These are phyloP conservation scores for Vanrija sp. DNA, from an alignment of 1,284 basidiomycete species.

Conservation along the genomic window DNA sequence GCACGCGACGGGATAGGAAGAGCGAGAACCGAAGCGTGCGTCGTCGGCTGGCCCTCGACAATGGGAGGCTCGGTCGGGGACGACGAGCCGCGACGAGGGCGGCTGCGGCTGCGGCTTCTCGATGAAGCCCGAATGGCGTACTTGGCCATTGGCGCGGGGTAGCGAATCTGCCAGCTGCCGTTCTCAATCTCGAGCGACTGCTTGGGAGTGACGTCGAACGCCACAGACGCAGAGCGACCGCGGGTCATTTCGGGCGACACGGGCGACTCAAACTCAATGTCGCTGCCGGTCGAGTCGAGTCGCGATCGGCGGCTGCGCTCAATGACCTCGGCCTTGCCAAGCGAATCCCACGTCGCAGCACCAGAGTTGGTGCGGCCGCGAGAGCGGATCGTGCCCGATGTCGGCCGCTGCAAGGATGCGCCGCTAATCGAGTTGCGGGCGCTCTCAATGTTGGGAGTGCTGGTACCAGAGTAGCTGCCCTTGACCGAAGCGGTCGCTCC, in stretches of 20 bases:
- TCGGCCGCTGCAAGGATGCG: neutral
- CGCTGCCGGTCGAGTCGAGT: constrained; percentile 1
- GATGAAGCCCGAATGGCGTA: neutral
- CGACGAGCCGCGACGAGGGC: constrained; percentile 6
- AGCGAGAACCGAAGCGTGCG: constrained; percentile 6
- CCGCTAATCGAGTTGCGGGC: too few species aligned
- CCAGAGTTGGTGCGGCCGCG: constrained; percentile 26
- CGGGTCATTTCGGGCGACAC: neutral
- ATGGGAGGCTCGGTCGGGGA: neutral
- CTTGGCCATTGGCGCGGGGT: constrained; percentile 5
- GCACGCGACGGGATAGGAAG: constrained; percentile 15
- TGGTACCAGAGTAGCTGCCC: constrained; percentile 1
- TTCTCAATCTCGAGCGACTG: constrained; percentile 34
- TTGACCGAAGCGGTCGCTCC: constrained; percentile 3
- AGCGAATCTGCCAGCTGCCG: constrained; percentile 37
- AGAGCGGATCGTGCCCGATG: constrained; percentile 11
- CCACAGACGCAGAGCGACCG: neutral
- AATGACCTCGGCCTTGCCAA: constrained; percentile 30
- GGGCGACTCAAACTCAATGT: too few species aligned
- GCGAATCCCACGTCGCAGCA: constrained; percentile 37
- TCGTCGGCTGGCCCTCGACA: neutral
- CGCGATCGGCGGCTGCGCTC: constrained; percentile 1
- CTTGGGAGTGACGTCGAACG: constrained; percentile 31
- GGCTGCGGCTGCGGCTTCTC: neutral
- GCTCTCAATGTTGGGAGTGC: neutral